Base-by-base conservation (phyloP, 1,139 yeast species). In the Suhomyces terraborum region DNA sequence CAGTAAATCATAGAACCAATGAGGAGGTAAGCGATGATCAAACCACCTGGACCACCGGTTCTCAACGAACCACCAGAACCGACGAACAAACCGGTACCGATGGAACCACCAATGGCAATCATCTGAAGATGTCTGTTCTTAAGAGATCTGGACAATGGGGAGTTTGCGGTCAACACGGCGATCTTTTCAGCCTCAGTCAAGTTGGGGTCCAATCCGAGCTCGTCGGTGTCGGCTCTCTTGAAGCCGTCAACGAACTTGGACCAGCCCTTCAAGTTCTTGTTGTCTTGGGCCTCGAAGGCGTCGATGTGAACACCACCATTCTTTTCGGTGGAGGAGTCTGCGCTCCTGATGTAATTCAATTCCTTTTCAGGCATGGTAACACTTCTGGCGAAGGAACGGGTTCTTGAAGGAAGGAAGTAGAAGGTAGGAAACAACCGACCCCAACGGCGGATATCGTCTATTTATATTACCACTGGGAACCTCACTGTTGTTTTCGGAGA, bases 151-250 rank as follows among this genome's bases (percentile, higher is more conserved):
- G 58, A 52, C 38, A 59, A 50, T 9, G 59, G 59, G 18, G 59
- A 52, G 36, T 45, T 45, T 18, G 61, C 46, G 4, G 62, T 79
- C 48, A 75, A 66, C 24, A 79, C 62, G 40, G 87, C 86, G 36
- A 84, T 78, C 56, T 75, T 81, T 64, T 88, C 94, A 25, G 79
- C 78, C 36, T 80, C 88, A 2, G 83, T 63, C 52, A 85, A 64
- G 56, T 75, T 75, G 28, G 87, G 86, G 58, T 84, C 93, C 32
- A 83, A 50, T n/a, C 82, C 87, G 51, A 70, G 56, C 8, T 67
- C 75, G 4, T 49, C 58, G 35, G 67, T 69, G 38, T 79, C 79
- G 38, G 71, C 78, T 47, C 78, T 67, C 57, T 69, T 80, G 66
- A 83, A 83, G 6, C 82, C 73, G 53, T 83, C 85, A 12, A 58